These are phyloP conservation scores for Nakazawaea wyomingensis DNA, from an alignment of 805 yeast species.

Conservation along the genomic window DNA sequence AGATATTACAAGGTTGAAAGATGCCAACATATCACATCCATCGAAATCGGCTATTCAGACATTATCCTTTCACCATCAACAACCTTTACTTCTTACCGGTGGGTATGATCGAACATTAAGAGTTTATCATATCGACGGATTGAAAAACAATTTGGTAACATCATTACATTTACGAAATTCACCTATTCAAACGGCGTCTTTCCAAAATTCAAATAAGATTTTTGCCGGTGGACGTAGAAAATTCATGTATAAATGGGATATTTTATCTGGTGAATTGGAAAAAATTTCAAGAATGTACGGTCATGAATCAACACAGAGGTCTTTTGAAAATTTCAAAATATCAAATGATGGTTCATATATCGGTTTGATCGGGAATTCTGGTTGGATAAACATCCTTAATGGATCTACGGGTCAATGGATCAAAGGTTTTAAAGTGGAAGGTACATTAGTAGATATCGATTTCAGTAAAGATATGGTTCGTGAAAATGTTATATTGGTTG, in stretches of 20 bases:
- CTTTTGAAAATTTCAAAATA: constrained; percentile 80
- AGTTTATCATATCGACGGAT: constrained; percentile 87
- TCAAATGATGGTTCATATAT: constrained; percentile 69
- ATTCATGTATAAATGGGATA: constrained; percentile 89
- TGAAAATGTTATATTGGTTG: constrained; percentile 42
- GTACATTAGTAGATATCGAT: constrained; percentile 75
- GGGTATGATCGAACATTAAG: constrained; percentile 90
- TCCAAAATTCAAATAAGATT: constrained; percentile 50
- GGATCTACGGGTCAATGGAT: constrained; percentile 83
- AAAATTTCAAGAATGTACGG: constrained; percentile 90
- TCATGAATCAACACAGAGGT: constrained; percentile 76
- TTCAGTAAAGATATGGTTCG: constrained; percentile 42
- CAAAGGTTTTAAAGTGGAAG: constrained; percentile 84
- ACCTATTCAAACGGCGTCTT: constrained; percentile 74
- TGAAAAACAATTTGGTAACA: constrained; percentile 72
- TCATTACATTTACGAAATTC: constrained; percentile 73
- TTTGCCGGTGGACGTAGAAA: constrained; percentile 89
- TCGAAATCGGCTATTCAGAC: constrained; percentile 83
- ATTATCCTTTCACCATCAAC: constrained; percentile 76
- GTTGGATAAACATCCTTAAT: constrained; percentile 83
- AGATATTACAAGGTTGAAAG: constrained; percentile 78
- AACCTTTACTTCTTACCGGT: constrained; percentile 80
- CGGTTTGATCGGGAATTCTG: constrained; percentile 77
- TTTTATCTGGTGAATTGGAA: constrained; percentile 61
- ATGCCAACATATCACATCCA: constrained; percentile 69